Conservation (phyloP, 2,329 filamentous ascomycete genomes). For the Sporothrix pseudoabietina region DNA sequence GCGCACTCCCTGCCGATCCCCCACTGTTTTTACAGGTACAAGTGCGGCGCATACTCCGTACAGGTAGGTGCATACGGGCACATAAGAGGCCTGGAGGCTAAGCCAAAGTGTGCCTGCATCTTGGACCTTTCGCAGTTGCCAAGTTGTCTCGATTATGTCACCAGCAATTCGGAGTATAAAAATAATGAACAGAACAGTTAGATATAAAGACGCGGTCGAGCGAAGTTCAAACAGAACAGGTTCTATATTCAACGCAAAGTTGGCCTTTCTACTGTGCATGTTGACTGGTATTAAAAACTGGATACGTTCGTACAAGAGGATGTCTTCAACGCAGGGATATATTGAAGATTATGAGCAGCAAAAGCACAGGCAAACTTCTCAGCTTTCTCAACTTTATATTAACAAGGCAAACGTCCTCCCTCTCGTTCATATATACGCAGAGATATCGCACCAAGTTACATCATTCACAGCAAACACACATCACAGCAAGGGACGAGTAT, state of each 20-base stretch:
- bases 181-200: too few relatives aligned
- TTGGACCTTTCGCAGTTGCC: neutral
- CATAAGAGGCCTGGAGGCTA: neutral
- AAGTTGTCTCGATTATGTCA: neutral
- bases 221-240: too few relatives aligned
- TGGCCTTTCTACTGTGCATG: too few relatives aligned
- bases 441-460: neutral
- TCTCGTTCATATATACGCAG: neutral
- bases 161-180: neutral
- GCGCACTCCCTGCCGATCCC: slow-evolving; percentile 17
- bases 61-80: neutral
- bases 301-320: neutral
- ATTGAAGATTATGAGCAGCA: slow-evolving; percentile 10
- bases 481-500: neutral
- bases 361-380: too few relatives aligned
- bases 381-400: neutral
- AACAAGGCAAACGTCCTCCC: neutral
- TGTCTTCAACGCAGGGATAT: neutral
- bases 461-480: neutral
- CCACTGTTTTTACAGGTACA: slow-evolving; percentile 18
- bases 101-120: neutral
- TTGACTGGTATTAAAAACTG: neutral
- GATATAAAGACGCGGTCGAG: too few relatives aligned
- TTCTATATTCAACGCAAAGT: too few relatives aligned
- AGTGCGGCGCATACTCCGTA: neutral